Percentiles rank a stretch among this genome's conserved stretches.
Evolutionary conservation across 1,139 yeast genomes (phyloP).

Genomic region (Candida freyschussii): DNA sequence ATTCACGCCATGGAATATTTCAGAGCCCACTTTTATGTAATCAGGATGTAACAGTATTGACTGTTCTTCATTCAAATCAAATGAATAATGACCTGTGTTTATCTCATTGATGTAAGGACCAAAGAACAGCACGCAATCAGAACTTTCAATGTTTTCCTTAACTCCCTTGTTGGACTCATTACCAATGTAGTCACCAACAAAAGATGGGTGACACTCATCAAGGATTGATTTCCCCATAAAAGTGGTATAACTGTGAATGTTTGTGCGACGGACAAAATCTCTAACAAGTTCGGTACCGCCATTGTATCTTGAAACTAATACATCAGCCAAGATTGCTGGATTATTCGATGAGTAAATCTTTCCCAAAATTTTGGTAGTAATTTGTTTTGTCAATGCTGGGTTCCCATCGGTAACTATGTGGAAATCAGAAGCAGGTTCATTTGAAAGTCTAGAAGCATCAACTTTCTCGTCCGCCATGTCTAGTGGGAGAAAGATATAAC

Average conservation of each 20-base stretch:
- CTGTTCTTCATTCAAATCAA: conserved; percentile 27
- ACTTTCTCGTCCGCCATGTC: conserved; percentile 56
- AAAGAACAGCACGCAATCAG: conserved; percentile 45
- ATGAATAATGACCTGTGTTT: conserved; percentile 46
- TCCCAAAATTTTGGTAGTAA: conserved; percentile 44
- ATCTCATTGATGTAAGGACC: conserved; percentile 49
- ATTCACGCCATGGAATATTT: conserved; percentile 35
- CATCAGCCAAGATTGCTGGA: conserved; percentile 62
- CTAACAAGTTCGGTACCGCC: conserved; percentile 34
- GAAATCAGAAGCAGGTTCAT: conserved; percentile 11
- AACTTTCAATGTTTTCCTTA: conserved; percentile 34
- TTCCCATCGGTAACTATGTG: conserved; percentile 22
- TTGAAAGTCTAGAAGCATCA: conserved; percentile 32
- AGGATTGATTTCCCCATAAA: conserved; percentile 55
- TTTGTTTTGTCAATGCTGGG: conserved; percentile 31
- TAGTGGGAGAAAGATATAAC: conserved; percentile 70
- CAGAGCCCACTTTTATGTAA: conserved; percentile 41
- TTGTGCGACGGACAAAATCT: conserved; percentile 41
- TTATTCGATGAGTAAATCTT: conserved; percentile 45
- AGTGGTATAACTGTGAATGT: conserved; percentile 44
- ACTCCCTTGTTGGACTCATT: conserved; percentile 41
- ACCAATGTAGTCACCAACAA: conserved; percentile 65
- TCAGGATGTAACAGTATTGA: conserved; percentile 34
- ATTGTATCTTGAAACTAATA: conserved; percentile 52
- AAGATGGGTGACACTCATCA: conserved; percentile 54